Percentiles rank a stretch among this genome's conserved stretches.
Conservation (phyloP, 257 asterid genomes). For the Catharanthus roseus region DNA sequence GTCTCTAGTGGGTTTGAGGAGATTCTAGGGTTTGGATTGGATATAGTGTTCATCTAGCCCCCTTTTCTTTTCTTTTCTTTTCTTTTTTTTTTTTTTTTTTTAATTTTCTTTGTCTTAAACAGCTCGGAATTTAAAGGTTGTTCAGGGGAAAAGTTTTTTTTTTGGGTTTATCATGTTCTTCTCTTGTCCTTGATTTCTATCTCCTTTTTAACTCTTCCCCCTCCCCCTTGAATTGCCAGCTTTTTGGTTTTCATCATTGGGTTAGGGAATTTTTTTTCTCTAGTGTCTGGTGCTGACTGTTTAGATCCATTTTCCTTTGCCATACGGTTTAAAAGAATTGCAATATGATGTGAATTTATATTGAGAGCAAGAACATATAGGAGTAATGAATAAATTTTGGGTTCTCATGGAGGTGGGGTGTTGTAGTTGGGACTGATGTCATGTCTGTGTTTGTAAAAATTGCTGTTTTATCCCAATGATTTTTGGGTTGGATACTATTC, state of each 20-base stretch:
- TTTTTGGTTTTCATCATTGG: slow-evolving; percentile 9
- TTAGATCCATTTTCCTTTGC: slow-evolving; percentile 8
- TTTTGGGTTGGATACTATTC: slow-evolving; percentile 25
- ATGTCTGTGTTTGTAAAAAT: slow-evolving; percentile 22
- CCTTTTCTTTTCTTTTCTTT: too few relatives aligned
- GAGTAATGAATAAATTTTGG: slow-evolving; percentile 26
- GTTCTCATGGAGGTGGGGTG: slow-evolving; percentile 26
- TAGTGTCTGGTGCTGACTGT: slow-evolving; percentile 7
- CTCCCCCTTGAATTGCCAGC: slow-evolving; percentile 15
- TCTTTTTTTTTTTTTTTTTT: too few relatives aligned
- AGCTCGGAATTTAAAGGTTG: slow-evolving; percentile 10
- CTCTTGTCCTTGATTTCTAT: slow-evolving; percentile 8
- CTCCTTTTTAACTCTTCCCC: too few relatives aligned
- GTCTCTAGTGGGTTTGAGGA: slow-evolving; percentile 35
- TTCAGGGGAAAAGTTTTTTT: not conserved
- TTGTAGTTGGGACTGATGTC: slow-evolving; percentile 29
- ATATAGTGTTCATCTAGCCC: slow-evolving; percentile 36
- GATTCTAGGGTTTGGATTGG: slow-evolving; percentile 49
- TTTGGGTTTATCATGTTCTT: not conserved
- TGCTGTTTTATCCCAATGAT: slow-evolving; percentile 26
- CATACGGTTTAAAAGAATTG: slow-evolving; percentile 13
- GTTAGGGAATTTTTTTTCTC: slow-evolving; percentile 5
- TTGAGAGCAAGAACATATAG: slow-evolving; percentile 14
- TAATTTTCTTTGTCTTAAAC: not conserved
- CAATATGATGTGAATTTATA: slow-evolving; percentile 21